Percentiles rank a stretch among this genome's conserved stretches.
phyloP scores from a whole-genome alignment of 768 basidiomycete genomes.

The Agaricus blazei region DNA sequence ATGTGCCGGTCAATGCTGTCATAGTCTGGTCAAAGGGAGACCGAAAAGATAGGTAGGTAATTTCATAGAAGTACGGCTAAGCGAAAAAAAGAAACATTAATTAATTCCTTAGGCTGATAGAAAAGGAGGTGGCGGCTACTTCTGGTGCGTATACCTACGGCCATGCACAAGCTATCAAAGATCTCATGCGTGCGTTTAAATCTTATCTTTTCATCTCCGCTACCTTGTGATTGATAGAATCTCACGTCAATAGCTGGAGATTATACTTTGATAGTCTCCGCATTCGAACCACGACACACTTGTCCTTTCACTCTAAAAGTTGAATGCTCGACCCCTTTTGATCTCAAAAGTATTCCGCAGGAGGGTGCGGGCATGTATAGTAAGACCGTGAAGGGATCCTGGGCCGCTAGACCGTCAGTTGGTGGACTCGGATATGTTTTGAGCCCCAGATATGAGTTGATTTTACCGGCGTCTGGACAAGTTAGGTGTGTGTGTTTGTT shows the following conservation, averaged over 20 bases:
- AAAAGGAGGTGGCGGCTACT: slow-evolving; percentile 66
- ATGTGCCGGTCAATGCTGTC: slow-evolving; percentile 69
- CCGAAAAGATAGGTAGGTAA: slow-evolving; percentile 67
- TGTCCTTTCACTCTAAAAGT: slow-evolving; percentile 64
- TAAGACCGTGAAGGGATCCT: slow-evolving; percentile 62
- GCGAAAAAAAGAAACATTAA: neutral
- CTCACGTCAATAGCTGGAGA: slow-evolving; percentile 53
- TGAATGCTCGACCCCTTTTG: slow-evolving; percentile 57
- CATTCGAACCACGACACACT: slow-evolving; percentile 69
- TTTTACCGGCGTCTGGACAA: slow-evolving; percentile 44
- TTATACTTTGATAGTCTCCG: slow-evolving; percentile 81
- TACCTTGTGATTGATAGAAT: neutral
- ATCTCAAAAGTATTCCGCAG: slow-evolving; percentile 61
- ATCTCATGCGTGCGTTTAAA: slow-evolving; percentile 44
- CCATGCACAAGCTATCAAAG: slow-evolving; percentile 47
- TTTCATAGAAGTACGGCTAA: neutral
- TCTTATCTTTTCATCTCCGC: neutral
- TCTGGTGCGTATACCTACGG: slow-evolving; percentile 85
- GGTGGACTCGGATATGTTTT: slow-evolving; percentile 67
- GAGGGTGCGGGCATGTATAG: slow-evolving; percentile 93
- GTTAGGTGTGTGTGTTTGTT: slow-evolving; percentile 42
- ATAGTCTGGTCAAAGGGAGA: slow-evolving; percentile 72
- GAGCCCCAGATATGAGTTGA: slow-evolving; percentile 69
- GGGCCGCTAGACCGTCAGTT: slow-evolving; percentile 56
- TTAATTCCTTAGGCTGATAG: slow-evolving; percentile 35